phyloP scores from a whole-genome alignment of 2,329 filamentous ascomycete species.

The Ascochyta viciae-villosae region DNA sequence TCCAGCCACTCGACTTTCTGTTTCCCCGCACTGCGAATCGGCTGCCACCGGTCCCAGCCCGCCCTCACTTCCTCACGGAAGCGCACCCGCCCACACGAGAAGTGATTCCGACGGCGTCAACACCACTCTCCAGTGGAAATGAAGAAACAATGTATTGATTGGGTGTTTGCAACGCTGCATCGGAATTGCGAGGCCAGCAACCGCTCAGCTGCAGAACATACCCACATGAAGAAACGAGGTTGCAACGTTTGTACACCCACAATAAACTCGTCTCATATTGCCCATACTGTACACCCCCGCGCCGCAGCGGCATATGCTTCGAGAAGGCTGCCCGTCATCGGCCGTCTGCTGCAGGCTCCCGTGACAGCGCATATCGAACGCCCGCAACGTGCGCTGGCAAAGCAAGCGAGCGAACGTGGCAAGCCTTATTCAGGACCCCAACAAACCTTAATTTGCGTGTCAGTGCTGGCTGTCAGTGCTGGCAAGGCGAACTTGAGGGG shows the following conservation, averaged over 20 bases:
- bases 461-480: conserved; percentile 4
- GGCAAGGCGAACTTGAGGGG: conserved; percentile 13
- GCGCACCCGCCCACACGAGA: conserved; percentile 17
- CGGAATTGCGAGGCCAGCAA: background rate
- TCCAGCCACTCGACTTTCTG: conserved; percentile 16
- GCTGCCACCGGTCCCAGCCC: conserved; percentile 12
- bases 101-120: conserved; percentile 8
- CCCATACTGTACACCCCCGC: background rate
- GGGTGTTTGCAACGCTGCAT: background rate
- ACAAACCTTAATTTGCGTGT: conserved; percentile 15
- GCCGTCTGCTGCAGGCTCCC: conserved; percentile 5
- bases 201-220: background rate
- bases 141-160: background rate
- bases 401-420: conserved; percentile 18
- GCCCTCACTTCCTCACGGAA: conserved; percentile 4
- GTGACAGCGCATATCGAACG: conserved; percentile 16
- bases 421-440: conserved; percentile 10
- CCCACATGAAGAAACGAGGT: background rate
- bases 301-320: conserved; percentile 12
- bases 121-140: background rate
- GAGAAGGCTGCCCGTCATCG: conserved; percentile 12
- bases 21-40: conserved; percentile 19
- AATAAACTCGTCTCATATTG: conserved; percentile 2
- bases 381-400: conserved; percentile 20
- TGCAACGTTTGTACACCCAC: conserved; percentile 3